phyloP scores from a whole-genome alignment of 2,329 filamentous ascomycete genomes.

The Scopulariopsis brevicaulis region DNA sequence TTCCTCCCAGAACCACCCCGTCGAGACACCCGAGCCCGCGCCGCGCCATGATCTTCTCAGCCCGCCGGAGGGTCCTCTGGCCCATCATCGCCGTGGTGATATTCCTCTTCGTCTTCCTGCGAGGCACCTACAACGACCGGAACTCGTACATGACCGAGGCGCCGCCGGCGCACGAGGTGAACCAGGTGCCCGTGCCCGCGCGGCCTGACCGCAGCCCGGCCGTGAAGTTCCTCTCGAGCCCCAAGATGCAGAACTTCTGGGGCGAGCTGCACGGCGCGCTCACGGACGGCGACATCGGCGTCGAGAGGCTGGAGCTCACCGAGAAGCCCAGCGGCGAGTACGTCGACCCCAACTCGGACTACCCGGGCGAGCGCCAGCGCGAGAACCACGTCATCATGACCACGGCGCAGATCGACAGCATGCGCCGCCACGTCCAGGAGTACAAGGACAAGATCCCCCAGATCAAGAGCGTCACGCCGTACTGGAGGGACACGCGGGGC shows the following conservation, averaged over 20 bases:
- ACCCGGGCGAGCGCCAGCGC: slow-evolving; percentile 5
- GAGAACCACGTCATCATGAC: slow-evolving; percentile 6
- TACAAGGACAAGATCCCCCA: slow-evolving; percentile 17
- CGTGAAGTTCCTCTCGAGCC: slow-evolving; percentile 6
- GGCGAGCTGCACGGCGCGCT: slow-evolving; percentile 5
- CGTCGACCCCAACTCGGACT: slow-evolving; percentile 5
- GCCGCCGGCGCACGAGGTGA: background rate
- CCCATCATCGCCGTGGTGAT: background rate
- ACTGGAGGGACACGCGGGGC: slow-evolving; percentile 22
- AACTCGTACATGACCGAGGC: background rate
- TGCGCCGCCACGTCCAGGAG: slow-evolving; percentile 5
- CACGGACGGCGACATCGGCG: background rate
- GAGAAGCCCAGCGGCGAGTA: slow-evolving; percentile 4
- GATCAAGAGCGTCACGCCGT: slow-evolving; percentile 12
- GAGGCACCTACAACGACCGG: slow-evolving; percentile 2
- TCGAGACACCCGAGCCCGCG: background rate
- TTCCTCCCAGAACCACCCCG: background rate
- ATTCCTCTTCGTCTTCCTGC: slow-evolving; percentile 3
- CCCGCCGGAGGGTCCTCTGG: slow-evolving; percentile 4
- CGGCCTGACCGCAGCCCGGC: background rate
- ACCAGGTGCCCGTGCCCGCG: background rate
- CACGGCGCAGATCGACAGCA: background rate
- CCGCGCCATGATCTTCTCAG: slow-evolving; percentile 5
- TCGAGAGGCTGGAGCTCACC: slow-evolving; percentile 3
- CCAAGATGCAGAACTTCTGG: slow-evolving; percentile 7